phyloP scores from a whole-genome alignment of 83 land plant genomes.

The Diphasiastrum complanatum region DNA sequence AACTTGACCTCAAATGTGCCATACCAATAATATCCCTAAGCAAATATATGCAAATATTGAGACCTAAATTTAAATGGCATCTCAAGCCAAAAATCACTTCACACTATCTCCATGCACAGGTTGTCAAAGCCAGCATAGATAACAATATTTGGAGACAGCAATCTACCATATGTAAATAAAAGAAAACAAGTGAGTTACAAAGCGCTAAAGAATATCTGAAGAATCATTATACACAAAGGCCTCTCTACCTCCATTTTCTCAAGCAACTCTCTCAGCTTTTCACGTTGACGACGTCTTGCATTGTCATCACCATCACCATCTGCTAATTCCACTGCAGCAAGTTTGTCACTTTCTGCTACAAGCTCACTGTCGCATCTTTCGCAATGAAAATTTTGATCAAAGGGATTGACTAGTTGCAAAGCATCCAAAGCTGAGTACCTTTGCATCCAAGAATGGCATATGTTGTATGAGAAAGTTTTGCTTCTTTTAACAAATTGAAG shows the following conservation, averaged over 20 bases:
- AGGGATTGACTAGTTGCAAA: constrained; percentile 43
- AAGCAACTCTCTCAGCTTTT: constrained; percentile 68
- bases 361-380: constrained; percentile 83
- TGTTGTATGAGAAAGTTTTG: too few species aligned
- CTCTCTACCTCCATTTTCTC: constrained; percentile 75
- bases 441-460: background rate
- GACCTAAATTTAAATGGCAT: too few species aligned
- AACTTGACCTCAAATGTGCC: too few species aligned
- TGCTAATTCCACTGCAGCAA: constrained; percentile 65
- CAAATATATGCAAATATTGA: too few species aligned
- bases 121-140: too few species aligned
- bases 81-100: too few species aligned
- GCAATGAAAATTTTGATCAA: constrained; percentile 71
- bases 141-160: too few species aligned
- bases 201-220: background rate
- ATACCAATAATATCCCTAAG: too few species aligned
- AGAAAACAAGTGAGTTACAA: constrained; percentile 1
- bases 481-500: too few species aligned
- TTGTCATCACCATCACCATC: constrained; percentile 84
- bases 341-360: constrained; percentile 82
- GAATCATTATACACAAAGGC: background rate
- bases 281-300: constrained; percentile 69
- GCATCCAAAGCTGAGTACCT: constrained; percentile 90
- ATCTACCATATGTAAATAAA: background rate
- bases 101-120: too few species aligned